These are phyloP conservation scores for Cytospora piceicola DNA, from an alignment of 2,329 filamentous ascomycete genomes.

Conservation along the genomic window DNA sequence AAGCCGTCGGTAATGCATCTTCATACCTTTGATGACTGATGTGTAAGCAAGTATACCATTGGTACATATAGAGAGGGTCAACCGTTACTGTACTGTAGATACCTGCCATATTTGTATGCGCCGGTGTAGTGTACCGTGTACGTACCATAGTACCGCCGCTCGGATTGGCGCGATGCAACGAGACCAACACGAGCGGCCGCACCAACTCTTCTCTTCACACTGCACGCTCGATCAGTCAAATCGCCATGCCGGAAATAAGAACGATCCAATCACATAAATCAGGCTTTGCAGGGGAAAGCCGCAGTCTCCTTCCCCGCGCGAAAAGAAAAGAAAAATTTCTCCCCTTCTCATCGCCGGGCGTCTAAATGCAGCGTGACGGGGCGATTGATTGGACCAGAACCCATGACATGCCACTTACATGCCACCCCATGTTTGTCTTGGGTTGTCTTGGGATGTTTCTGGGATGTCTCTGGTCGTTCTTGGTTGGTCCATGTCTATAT, in stretches of 20 bases:
- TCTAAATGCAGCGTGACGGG: conserved; percentile 40
- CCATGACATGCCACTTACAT: conserved; percentile 18
- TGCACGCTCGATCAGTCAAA: no score
- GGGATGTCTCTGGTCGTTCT: not conserved
- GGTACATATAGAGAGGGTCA: no score
- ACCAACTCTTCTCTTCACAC: no score
- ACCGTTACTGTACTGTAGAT: no score
- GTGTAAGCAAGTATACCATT: no score
- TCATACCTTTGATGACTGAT: no score
- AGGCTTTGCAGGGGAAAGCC: not conserved
- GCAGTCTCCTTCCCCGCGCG: conserved; percentile 16
- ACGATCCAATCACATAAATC: conserved; percentile 10
- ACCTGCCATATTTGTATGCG: no score
- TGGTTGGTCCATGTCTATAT: not conserved
- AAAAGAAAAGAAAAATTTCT: not conserved
- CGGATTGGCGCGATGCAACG: no score
- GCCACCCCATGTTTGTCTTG: not conserved
- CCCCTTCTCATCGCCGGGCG: conserved; percentile 33
- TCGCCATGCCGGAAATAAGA: not conserved
- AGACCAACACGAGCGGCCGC: no score
- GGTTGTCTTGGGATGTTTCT: not conserved
- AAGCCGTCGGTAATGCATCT: no score
- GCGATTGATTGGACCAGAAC: conserved; percentile 35
- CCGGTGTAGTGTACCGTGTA: no score
- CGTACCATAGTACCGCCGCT: no score